Evolutionary conservation across 495 filamentous ascomycete genomes (phyloP), one percentile per base, ranked within the genome.

Genomic region (Penicillium goetzii): DNA sequence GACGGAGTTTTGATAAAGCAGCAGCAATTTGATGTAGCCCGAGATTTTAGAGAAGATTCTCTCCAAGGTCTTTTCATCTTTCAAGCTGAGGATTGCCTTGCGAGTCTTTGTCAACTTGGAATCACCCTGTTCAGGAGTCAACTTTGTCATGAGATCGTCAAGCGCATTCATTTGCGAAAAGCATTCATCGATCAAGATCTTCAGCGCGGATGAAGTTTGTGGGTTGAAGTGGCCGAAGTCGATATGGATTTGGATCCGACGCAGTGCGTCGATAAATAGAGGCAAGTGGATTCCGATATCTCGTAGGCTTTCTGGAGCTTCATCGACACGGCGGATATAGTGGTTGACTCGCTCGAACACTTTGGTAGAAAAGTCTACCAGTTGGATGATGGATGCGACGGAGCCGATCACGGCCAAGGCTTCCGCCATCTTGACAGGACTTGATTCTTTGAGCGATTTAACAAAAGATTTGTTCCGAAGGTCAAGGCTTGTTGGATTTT

Each of bases 81-180:
- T 40, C 53, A 56, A n/a, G 26, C 53, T 56, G n/a, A 21, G 21
- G 11, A 56, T 34, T 14, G 53, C 53, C n/a, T 56, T 56, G n/a
- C 34, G 53, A 25, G 32, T 40, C 34, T 25, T 56, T n/a, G 34
- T 21, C 32, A 34, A 25, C 21, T 40, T 56, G 4, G 53, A 56
- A 25, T 56, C 53, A 15, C 32, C n/a, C 12, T 15, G 32, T 15
- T 25, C 14, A 36, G 30, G 53, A 21, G 34, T 40, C 30, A 56
- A 19, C 6, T 23, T 36, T 14, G 21, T 36, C 32, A 56, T 15
- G 21, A 56, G 19, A 26, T 34, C 6, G 11, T 56, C 32, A 8
- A 56, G 34, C 3, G 9, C 30, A 25, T 15, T 34, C 53, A 56
- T 36, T 40, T 40, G 53, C 8, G 32, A 36, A 9, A 12, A 25